These are phyloP conservation scores for Calonectria henricotiae DNA, from an alignment of 2,329 filamentous ascomycete species.

Conservation along the genomic window DNA sequence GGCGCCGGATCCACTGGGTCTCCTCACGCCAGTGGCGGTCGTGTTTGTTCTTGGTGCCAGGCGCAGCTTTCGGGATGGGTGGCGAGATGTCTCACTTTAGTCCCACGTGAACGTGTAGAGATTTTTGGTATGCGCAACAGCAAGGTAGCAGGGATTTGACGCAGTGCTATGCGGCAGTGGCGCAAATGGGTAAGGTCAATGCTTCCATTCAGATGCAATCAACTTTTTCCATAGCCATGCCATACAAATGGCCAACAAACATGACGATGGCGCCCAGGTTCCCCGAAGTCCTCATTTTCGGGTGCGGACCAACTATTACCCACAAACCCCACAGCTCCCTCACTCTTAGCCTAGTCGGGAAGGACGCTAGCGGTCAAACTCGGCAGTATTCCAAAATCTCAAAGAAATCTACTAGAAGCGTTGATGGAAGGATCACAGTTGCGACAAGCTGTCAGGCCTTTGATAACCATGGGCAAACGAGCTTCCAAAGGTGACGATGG, in stretches of 20 bases:
- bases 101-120: conserved; percentile 45
- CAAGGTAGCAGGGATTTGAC: conserved; percentile 1
- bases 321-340: conserved; percentile 26
- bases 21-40: conserved; percentile 36
- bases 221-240: neutral
- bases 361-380: conserved; percentile 53
- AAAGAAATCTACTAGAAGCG: conserved; percentile 47
- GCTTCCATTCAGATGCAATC: conserved; percentile 7
- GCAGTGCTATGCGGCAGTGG: conserved; percentile 26
- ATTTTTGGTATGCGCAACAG: conserved; percentile 17
- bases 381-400: conserved; percentile 60
- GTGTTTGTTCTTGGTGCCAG: conserved; percentile 29
- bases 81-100: conserved; percentile 50
- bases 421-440: conserved; percentile 35
- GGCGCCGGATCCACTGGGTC: conserved; percentile 23
- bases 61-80: conserved; percentile 49
- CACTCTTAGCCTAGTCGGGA: conserved; percentile 42
- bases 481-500: conserved; percentile 60
- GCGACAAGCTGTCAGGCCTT: conserved; percentile 45
- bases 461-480: conserved; percentile 64
- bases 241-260: neutral
- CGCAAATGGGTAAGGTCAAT: conserved; percentile 25
- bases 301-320: conserved; percentile 41
- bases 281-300: neutral
- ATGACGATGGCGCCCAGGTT: neutral